A percentile compares a stretch with the other conserved stretches of the same genome.
These are phyloP conservation scores for Sporothrix pseudoabietina DNA, from an alignment of 2,329 filamentous ascomycete species.

Conservation along the genomic window DNA sequence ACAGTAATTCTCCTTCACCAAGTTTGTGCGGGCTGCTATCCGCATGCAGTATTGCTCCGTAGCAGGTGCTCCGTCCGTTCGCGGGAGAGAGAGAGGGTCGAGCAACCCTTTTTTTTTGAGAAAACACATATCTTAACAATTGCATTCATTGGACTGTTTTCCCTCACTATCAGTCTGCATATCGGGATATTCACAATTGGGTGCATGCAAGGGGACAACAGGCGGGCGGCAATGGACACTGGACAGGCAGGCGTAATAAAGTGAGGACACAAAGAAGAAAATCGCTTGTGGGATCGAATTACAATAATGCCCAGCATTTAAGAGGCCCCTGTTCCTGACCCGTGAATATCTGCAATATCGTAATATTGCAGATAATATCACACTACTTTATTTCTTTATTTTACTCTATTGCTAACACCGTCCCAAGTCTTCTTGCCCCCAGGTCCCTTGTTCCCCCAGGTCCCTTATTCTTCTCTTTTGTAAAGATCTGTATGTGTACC, in stretches of 20 bases:
- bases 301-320: conserved; percentile 6
- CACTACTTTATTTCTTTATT: not conserved
- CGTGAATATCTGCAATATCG: conserved; percentile 12
- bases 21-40: conserved; percentile 2
- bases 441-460: conserved; percentile 7
- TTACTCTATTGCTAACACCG: conserved; percentile 14
- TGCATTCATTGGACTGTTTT: not conserved
- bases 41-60: conserved; percentile 10
- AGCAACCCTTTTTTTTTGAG: not conserved
- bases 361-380: not conserved
- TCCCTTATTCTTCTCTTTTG: not conserved
- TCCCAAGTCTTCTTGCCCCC: conserved; percentile 21
- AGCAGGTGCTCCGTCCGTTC: conserved; percentile 16
- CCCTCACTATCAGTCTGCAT: not conserved
- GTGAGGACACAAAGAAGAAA: not conserved
- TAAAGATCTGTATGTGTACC: not conserved
- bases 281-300: conserved; percentile 9
- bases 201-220: not conserved
- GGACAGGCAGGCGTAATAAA: not conserved
- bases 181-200: conserved; percentile 1
- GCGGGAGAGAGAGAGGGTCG: not conserved
- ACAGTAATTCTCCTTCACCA: not conserved
- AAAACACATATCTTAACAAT: not conserved
- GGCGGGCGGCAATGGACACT: not conserved
- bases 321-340: conserved; percentile 12